Evolutionary conservation across 495 filamentous ascomycete genomes (phyloP).

Genomic region (Penicillium fimorum): DNA sequence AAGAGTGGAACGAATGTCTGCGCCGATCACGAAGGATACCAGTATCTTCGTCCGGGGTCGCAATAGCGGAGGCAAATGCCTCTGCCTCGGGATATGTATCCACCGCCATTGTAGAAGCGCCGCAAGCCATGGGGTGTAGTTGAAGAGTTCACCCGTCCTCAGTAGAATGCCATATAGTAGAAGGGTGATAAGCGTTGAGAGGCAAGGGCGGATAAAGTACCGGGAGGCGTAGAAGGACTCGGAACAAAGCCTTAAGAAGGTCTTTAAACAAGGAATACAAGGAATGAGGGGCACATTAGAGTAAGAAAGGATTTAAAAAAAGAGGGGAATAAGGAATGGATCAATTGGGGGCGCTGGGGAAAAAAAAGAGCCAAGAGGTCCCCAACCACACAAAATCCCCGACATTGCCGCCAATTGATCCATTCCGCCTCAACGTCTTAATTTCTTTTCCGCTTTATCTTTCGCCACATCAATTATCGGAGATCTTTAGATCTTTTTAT

Average conservation of each 20-base stretch:
- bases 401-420: conserved; percentile 28
- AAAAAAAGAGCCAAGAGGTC: conserved; percentile 8
- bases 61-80: conserved; percentile 28
- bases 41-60: conserved; percentile 38
- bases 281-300: conserved; percentile 12
- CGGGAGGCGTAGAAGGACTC: not conserved
- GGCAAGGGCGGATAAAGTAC: conserved; percentile 6
- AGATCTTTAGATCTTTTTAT: not conserved
- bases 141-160: conserved; percentile 6
- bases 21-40: conserved; percentile 47
- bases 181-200: not conserved
- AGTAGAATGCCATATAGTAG: conserved; percentile 6
- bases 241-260: conserved; percentile 1
- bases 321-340: conserved; percentile 8
- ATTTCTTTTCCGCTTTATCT: conserved; percentile 8
- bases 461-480: conserved; percentile 6
- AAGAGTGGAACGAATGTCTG: conserved; percentile 64
- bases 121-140: conserved; percentile 43
- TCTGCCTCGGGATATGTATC: conserved; percentile 40
- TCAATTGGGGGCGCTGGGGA: conserved; percentile 5
- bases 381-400: conserved; percentile 23
- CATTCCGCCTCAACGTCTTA: conserved; percentile 1
- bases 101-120: conserved; percentile 46
- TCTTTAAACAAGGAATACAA: not conserved
- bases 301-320: conserved; percentile 1